Percentiles rank a stretch among this genome's conserved stretches.
phyloP scores from a whole-genome alignment of 306 rosid species.

The Glycyrrhiza uralensis region DNA sequence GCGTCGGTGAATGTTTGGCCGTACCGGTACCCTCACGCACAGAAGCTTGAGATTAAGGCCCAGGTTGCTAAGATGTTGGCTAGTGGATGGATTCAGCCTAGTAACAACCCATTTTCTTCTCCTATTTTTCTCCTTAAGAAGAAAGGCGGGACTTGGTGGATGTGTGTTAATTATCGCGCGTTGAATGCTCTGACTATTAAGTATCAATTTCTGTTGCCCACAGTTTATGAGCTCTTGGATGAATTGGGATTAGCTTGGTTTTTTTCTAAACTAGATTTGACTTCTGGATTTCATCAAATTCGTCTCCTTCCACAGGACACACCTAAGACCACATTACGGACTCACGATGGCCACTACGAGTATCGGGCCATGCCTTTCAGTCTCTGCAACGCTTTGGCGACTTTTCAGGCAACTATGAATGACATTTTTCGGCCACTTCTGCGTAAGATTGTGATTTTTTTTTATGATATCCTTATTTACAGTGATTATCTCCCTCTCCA shows the following conservation, averaged over 20 bases:
- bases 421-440: neutral
- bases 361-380: neutral
- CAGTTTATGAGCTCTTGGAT: neutral
- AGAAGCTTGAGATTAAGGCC: neutral
- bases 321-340: neutral
- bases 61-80: neutral
- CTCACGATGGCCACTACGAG: neutral
- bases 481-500: neutral
- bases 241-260: neutral
- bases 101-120: neutral
- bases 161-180: neutral
- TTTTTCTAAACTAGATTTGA: neutral
- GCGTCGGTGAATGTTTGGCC: neutral
- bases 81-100: neutral
- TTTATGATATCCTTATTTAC: neutral
- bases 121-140: neutral
- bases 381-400: neutral
- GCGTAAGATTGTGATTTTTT: neutral
- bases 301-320: neutral
- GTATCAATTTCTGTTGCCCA: neutral
- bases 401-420: neutral
- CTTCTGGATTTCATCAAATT: neutral
- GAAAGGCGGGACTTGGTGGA: neutral
- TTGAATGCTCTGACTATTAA: neutral
- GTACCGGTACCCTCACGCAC: neutral